Percentiles rank a stretch among this genome's conserved stretches.
Evolutionary conservation across 1,284 basidiomycete genomes (phyloP).

Genomic region (Microbotryum intermedium): DNA sequence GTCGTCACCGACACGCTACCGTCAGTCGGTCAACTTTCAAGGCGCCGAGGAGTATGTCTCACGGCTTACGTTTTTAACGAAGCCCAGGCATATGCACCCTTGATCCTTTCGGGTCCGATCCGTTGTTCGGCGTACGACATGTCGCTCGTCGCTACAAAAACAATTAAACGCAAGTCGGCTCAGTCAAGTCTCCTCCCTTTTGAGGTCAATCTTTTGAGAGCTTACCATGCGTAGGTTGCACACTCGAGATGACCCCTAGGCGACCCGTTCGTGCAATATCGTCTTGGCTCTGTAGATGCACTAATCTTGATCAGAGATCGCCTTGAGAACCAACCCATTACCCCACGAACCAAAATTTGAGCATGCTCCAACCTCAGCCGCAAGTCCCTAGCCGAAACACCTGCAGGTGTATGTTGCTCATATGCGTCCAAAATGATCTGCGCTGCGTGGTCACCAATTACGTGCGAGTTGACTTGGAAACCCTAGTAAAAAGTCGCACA

Average conservation of each 20-base stretch:
- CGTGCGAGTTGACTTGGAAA: constrained; percentile 60
- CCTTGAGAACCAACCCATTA: background rate
- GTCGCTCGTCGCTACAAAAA: constrained; percentile 53
- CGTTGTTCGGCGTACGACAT: constrained; percentile 82
- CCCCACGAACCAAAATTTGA: constrained; percentile 55
- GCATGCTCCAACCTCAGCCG: constrained; percentile 82
- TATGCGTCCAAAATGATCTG: constrained; percentile 69
- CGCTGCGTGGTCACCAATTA: constrained; percentile 85
- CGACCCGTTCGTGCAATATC: constrained; percentile 62
- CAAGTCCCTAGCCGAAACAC: constrained; percentile 37
- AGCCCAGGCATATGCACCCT: constrained; percentile 80
- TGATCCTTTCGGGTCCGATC: constrained; percentile 66
- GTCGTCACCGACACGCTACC: background rate
- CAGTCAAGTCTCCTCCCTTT: background rate
- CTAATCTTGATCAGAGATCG: background rate
- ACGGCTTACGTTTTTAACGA: constrained; percentile 62
- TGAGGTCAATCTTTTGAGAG: too few relatives aligned
- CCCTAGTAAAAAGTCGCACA: constrained; percentile 9
- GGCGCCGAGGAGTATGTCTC: background rate
- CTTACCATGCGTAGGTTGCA: constrained; percentile 76
- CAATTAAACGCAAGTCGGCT: background rate
- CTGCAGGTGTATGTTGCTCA: constrained; percentile 52
- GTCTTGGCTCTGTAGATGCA: constrained; percentile 40
- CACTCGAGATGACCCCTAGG: constrained; percentile 78
- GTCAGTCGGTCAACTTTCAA: background rate